Percentiles rank a stretch among this genome's conserved stretches.
Evolutionary conservation across 1,284 basidiomycete species (phyloP).

Genomic region (Sporisorium exsertum): DNA sequence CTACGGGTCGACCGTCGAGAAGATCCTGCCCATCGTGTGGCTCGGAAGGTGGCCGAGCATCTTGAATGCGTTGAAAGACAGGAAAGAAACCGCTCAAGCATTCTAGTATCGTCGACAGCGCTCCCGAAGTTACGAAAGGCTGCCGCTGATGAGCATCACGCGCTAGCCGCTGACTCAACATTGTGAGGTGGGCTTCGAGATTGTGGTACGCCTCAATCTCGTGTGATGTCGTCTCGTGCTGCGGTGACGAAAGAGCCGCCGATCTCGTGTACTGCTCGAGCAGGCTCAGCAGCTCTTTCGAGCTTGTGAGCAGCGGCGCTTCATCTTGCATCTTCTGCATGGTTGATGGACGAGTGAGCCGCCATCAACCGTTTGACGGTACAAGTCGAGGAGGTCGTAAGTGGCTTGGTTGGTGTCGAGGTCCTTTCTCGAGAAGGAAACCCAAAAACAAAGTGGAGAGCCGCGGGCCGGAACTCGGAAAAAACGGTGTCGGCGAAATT

Average conservation of each 20-base stretch:
- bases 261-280: conserved; percentile 11
- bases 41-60: conserved; percentile 1
- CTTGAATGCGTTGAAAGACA: conserved; percentile 10
- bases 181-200: conserved; percentile 14
- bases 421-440: too few species aligned
- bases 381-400: background rate
- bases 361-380: background rate
- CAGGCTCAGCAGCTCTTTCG: background rate
- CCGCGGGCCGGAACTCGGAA: too few species aligned
- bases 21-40: background rate
- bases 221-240: background rate
- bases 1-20: background rate
- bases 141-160: conserved; percentile 2
- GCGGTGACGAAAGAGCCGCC: background rate
- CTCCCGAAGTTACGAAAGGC: background rate
- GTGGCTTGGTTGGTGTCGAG: too few species aligned
- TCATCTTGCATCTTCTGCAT: background rate
- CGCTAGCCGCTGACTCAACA: conserved; percentile 11
- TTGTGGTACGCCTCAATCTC: conserved; percentile 12
- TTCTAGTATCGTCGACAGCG: background rate
- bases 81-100: conserved; percentile 1
- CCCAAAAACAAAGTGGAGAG: too few species aligned
- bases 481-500: too few species aligned
- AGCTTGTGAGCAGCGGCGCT: background rate
- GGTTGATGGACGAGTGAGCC: background rate